Evolutionary conservation across 139 green algal species (phyloP), one percentile per base, ranked within the genome.

Genomic region (Gonium pectorale): DNA sequence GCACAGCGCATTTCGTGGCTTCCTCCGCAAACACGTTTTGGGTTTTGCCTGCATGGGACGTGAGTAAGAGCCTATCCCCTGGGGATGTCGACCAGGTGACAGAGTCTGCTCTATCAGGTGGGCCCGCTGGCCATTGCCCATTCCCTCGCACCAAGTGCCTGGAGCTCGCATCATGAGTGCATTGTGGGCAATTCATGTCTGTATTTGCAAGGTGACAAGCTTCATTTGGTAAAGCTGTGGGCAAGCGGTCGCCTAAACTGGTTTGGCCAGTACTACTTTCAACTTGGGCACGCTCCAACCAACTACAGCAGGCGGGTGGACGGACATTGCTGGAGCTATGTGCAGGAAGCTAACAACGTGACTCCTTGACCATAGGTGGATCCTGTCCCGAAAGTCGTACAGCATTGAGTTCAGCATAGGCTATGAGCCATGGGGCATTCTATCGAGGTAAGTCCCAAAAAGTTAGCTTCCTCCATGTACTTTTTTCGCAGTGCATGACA

Each of bases 341-440:
- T n/a, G n/a, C n/a, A n/a, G n/a, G n/a, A n/a, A n/a, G n/a, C n/a
- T n/a, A n/a, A n/a, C n/a, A n/a, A n/a, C n/a, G n/a, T n/a, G n/a
- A n/a, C n/a, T n/a, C n/a, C n/a, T n/a, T 17, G 60, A 24, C 7
- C n/a, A 3, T 31, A 79, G 51, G 35, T 80, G 44, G 54, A 24
- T 67, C 0, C 9, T 59, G 0, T 22, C 29, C 7, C 63, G 44
- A 1, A 40, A 41, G 35, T 85, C 79, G 24, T 74, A 85, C 64
- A 11, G 22, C 17, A 38, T 75, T 2, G 33, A 77, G 8, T 82
- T 37, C 59, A 54, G 51, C 29, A 71, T 82, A 3, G 75, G 75
- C 5, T 91, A 88, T 54, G 88, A 91, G 74, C 88, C 88, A 0
- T 91, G 88, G 88, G 86, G 83, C 40, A 80, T 90, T 26, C 68